Evolutionary conservation across 2,329 filamentous ascomycete species (phyloP).

Genomic region (Pyricularia grisea): DNA sequence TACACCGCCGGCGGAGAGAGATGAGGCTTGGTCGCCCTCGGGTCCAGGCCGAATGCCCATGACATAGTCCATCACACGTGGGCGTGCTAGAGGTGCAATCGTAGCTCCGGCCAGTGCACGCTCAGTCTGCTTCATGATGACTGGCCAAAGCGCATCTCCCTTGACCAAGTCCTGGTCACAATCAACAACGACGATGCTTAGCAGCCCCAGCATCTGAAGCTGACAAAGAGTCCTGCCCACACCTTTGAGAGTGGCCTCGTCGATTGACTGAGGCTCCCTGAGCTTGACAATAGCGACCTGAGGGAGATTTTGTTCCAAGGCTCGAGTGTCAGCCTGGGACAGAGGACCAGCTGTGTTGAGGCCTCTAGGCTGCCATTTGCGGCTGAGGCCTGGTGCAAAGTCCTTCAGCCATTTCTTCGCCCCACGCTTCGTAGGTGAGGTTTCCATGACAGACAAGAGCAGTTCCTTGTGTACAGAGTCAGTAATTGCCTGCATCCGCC

Average conservation of each 20-base stretch:
- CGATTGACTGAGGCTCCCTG: slow-evolving; percentile 59
- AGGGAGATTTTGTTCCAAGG: slow-evolving; percentile 20
- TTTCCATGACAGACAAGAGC: slow-evolving; percentile 76
- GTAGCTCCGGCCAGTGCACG: not conserved
- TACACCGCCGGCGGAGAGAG: slow-evolving; percentile 21
- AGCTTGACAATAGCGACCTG: slow-evolving; percentile 86
- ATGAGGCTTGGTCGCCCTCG: slow-evolving; percentile 13
- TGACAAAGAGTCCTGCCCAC: slow-evolving; percentile 79
- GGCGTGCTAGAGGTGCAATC: slow-evolving; percentile 28
- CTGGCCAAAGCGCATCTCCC: slow-evolving; percentile 2
- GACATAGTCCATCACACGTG: slow-evolving; percentile 55
- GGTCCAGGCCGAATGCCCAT: slow-evolving; percentile 26
- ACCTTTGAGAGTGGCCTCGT: slow-evolving; percentile 60
- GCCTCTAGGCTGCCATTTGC: slow-evolving; percentile 21
- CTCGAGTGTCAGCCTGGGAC: not conserved
- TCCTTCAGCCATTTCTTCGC: slow-evolving; percentile 86
- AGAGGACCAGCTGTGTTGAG: slow-evolving; percentile 10
- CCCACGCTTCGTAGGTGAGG: slow-evolving; percentile 86
- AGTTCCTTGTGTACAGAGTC: slow-evolving; percentile 51
- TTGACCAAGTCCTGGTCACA: slow-evolving; percentile 31
- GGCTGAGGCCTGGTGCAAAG: slow-evolving; percentile 44
- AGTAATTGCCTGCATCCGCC: not conserved
- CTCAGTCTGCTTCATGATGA: slow-evolving; percentile 3
- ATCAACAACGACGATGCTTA: slow-evolving; percentile 76
- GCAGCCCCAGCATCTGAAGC: slow-evolving; percentile 70